Evolutionary conservation across 2,329 filamentous ascomycete genomes (phyloP).

Genomic region (Ophiostoma angusticollis): DNA sequence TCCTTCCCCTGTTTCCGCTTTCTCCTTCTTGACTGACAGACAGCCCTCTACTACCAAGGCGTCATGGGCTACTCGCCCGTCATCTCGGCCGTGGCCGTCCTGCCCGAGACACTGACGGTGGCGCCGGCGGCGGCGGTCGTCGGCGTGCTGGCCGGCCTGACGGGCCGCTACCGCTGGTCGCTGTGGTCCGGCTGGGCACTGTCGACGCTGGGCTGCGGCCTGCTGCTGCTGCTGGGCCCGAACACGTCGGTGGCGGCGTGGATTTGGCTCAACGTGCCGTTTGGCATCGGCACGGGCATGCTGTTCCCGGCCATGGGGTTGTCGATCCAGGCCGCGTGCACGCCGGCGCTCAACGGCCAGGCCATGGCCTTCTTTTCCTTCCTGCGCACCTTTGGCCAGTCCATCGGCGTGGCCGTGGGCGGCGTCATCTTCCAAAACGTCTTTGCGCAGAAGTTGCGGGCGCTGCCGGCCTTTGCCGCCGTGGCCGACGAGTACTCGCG

Average conservation of each 20-base stretch:
- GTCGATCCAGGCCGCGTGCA: conserved; percentile 26
- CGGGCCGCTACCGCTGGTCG: conserved; percentile 21
- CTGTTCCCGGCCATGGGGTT: conserved; percentile 28
- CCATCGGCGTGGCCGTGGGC: conserved; percentile 28
- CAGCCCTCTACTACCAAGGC: conserved; percentile 16
- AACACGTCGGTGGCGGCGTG: conserved; percentile 19
- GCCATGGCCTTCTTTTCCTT: conserved; percentile 30
- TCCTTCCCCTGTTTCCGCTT: conserved; percentile 29
- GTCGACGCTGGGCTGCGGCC: conserved; percentile 16
- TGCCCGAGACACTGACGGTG: conserved; percentile 17
- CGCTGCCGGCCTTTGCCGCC: conserved; percentile 8
- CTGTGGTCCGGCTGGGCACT: conserved; percentile 18
- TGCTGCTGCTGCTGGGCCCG: conserved; percentile 13
- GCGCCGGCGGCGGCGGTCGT: conserved; percentile 14
- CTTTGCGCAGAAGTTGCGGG: conserved; percentile 10
- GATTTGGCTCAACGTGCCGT: conserved; percentile 23
- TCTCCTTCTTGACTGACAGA: neutral
- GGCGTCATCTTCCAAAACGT: conserved; percentile 29
- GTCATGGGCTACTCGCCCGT: conserved; percentile 22
- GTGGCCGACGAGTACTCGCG: conserved; percentile 33
- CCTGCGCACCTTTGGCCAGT: conserved; percentile 27
- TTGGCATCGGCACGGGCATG: conserved; percentile 25
- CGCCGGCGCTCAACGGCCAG: conserved; percentile 23
- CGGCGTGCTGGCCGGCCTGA: conserved; percentile 13
- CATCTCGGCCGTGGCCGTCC: conserved; percentile 19